phyloP scores from a whole-genome alignment of 176 grass and related monocot species.

The Triticum turgidum region DNA sequence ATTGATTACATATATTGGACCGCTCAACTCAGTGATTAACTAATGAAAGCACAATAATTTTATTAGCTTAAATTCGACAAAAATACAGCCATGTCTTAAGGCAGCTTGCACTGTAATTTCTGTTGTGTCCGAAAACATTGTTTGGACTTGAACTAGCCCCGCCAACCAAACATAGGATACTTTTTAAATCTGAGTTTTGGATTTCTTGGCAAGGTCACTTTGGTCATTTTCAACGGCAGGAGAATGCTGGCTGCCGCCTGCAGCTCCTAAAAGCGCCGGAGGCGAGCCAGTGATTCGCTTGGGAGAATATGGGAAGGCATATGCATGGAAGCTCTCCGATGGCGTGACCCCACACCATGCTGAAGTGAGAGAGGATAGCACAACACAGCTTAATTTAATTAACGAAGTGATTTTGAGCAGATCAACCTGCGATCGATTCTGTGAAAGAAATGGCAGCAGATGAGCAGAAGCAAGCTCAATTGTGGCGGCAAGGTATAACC shows the following conservation, averaged over 20 bases:
- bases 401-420: conserved; percentile 26
- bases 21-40: background rate
- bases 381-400: background rate
- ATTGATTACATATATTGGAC: background rate
- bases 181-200: background rate
- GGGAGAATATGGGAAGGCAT: conserved; percentile 13
- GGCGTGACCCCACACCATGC: background rate
- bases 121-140: background rate
- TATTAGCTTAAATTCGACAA: background rate
- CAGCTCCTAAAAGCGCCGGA: background rate
- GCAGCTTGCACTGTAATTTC: background rate
- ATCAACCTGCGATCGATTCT: background rate
- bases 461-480: background rate
- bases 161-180: background rate
- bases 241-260: background rate
- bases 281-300: conserved; percentile 1
- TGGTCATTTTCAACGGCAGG: background rate
- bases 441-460: background rate
- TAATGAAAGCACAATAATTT: background rate
- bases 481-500: conserved; percentile 21
- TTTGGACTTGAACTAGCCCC: background rate
- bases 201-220: background rate
- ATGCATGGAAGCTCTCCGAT: conserved; percentile 5
- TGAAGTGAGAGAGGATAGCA: background rate
- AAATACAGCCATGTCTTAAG: background rate